Percentiles rank a stretch among this genome's conserved stretches.
Evolutionary conservation across 257 asterid genomes (phyloP).

Genomic region (Nicotiana tomentosiformis): DNA sequence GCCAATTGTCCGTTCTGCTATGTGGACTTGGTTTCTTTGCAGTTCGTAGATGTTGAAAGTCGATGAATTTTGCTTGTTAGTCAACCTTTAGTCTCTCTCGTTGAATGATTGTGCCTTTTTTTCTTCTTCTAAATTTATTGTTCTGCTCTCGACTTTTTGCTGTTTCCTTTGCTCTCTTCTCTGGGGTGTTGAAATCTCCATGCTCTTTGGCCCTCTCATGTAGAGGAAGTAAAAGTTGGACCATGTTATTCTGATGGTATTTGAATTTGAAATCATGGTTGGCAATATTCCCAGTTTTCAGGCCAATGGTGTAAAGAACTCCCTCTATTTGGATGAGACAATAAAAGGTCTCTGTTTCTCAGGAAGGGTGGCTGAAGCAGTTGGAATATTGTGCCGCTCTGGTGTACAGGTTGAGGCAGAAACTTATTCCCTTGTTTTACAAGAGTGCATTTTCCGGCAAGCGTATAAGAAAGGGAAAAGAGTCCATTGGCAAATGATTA

Average conservation of each 20-base stretch:
- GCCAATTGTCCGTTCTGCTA: background rate
- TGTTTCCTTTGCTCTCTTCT: constrained; percentile 3
- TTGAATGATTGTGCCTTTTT: background rate
- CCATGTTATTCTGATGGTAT: constrained; percentile 14
- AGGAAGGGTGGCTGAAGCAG: constrained; percentile 81
- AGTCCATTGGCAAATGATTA: constrained; percentile 84
- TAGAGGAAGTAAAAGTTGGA: constrained; percentile 20
- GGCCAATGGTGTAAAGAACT: constrained; percentile 41
- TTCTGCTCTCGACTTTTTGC: background rate
- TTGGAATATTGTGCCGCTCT: constrained; percentile 66
- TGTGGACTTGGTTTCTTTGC: background rate
- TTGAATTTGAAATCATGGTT: constrained; percentile 26
- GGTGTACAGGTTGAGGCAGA: constrained; percentile 48
- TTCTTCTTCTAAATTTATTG: background rate
- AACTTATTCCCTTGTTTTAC: constrained; percentile 79
- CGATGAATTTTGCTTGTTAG: background rate
- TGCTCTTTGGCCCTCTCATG: background rate
- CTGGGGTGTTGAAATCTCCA: background rate
- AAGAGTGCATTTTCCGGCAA: constrained; percentile 80
- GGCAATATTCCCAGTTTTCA: constrained; percentile 74
- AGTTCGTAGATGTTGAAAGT: background rate
- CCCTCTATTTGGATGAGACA: constrained; percentile 52
- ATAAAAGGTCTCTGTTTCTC: constrained; percentile 76
- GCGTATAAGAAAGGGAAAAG: constrained; percentile 63
- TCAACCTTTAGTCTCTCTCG: background rate